Evolutionary conservation across 2,329 filamentous ascomycete species (phyloP).

Genomic region (Xylaria sp.): DNA sequence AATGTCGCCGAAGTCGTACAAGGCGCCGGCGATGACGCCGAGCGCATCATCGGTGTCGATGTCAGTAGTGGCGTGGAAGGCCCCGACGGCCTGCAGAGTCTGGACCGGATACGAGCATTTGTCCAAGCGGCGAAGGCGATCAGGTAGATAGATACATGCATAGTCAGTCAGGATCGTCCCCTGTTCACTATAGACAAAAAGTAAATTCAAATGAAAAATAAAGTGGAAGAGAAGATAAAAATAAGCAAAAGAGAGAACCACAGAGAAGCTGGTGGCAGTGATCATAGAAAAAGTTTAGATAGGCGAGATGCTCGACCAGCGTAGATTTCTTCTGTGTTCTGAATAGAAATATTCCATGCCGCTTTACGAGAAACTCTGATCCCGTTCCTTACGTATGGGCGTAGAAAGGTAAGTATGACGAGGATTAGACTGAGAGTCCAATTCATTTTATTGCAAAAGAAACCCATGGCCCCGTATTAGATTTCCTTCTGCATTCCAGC

Average conservation of each 20-base stretch:
- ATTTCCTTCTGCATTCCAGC: not conserved
- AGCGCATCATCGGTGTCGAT: conserved; percentile 83
- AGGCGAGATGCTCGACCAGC: not conserved
- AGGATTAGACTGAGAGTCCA: not conserved
- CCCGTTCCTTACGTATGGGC: not conserved
- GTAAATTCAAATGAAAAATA: not conserved
- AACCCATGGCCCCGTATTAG: not conserved
- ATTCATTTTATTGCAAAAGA: conserved; percentile 8
- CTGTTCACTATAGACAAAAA: not conserved
- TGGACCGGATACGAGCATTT: conserved; percentile 84
- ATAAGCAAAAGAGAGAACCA: not conserved
- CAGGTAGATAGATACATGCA: conserved; percentile 51
- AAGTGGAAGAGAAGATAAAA: not conserved
- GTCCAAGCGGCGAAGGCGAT: conserved; percentile 77
- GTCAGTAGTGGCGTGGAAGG: conserved; percentile 95
- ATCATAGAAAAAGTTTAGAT: conserved; percentile 3
- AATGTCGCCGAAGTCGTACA: conserved; percentile 78
- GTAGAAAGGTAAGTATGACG: not conserved
- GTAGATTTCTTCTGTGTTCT: conserved; percentile 5
- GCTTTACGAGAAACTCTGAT: not conserved
- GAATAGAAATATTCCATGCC: conserved; percentile 9
- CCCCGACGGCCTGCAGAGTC: conserved; percentile 79
- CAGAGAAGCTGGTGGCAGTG: conserved; percentile 3
- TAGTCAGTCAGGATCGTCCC: not conserved
- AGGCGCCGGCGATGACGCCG: conserved; percentile 67